Conservation (phyloP, 73 alveolate genomes). For the Paramecium octaurelia region DNA sequence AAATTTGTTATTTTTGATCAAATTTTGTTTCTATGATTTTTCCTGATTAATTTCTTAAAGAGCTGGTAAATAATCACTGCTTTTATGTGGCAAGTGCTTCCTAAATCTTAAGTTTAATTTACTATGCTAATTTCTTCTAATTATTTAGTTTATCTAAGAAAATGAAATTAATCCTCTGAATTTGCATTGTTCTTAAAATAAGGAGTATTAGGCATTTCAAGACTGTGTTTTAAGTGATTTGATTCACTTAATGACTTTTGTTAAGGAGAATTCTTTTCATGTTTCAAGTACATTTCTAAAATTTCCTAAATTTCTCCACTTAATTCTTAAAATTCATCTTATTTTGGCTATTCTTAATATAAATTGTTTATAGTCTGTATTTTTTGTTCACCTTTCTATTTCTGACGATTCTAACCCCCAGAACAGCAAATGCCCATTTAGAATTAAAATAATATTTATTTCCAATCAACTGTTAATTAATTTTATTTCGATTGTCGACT, state of each 20-base stretch:
- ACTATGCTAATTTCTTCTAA: neutral
- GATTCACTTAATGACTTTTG: neutral
- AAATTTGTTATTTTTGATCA: neutral
- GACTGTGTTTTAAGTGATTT: neutral
- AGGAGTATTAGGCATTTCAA: neutral
- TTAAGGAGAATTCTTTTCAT: neutral
- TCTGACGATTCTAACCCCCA: neutral
- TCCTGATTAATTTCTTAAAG: neutral
- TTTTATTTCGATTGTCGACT: neutral
- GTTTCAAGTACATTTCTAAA: neutral
- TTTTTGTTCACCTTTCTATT: neutral
- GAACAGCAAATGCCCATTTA: neutral
- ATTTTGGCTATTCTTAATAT: neutral
- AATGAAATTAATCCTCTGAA: neutral
- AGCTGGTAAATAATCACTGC: neutral
- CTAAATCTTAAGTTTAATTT: neutral
- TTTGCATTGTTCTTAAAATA: neutral
- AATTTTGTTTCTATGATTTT: neutral
- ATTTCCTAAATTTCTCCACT: neutral
- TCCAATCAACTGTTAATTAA: neutral
- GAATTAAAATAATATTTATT: neutral
- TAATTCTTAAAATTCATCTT: neutral
- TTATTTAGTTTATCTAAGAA: neutral
- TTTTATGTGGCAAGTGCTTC: neutral
- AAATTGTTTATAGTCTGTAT: neutral